Evolutionary conservation across 768 basidiomycete species (phyloP).

Genomic region (Termitomyces titanicus): DNA sequence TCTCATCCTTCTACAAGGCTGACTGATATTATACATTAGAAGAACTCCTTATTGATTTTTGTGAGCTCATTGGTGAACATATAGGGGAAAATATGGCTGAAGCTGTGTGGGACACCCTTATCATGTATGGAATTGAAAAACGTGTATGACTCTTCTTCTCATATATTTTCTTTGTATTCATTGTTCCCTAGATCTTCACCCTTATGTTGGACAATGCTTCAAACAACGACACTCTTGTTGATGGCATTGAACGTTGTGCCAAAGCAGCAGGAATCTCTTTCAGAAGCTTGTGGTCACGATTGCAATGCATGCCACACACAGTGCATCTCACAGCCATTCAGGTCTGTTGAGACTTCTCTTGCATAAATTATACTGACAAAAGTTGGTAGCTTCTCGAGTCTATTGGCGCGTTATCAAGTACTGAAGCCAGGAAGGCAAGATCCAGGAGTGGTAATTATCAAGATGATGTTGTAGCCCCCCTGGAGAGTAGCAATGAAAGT

Average conservation of each 20-base stretch:
- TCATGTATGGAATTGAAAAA: conserved; percentile 22
- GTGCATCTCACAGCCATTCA: conserved; percentile 2
- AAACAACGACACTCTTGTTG: no score
- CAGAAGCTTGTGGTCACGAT: not conserved
- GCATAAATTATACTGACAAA: not conserved
- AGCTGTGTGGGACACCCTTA: conserved; percentile 29
- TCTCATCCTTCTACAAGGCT: not conserved
- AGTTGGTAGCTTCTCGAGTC: conserved; percentile 26
- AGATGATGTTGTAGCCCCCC: conserved; percentile 12
- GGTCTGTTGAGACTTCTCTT: not conserved
- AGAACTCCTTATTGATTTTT: conserved; percentile 33
- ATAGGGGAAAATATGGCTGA: conserved; percentile 33
- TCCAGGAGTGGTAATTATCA: conserved; percentile 18
- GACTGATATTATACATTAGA: conserved; percentile 17
- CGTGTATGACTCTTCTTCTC: conserved; percentile 9
- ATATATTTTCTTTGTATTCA: not conserved
- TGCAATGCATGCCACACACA: conserved; percentile 6
- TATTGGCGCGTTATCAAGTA: conserved; percentile 22
- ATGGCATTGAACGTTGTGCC: not conserved
- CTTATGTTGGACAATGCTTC: conserved; percentile 1
- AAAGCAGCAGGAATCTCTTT: not conserved
- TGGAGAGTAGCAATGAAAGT: no score
- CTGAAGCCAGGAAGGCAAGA: conserved; percentile 15
- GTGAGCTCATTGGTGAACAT: conserved; percentile 30
- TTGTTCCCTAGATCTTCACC: not conserved